These are phyloP conservation scores for Lichtheimia hyalospora DNA, from an alignment of 371 early-diverging fungal species.

Conservation along the genomic window DNA sequence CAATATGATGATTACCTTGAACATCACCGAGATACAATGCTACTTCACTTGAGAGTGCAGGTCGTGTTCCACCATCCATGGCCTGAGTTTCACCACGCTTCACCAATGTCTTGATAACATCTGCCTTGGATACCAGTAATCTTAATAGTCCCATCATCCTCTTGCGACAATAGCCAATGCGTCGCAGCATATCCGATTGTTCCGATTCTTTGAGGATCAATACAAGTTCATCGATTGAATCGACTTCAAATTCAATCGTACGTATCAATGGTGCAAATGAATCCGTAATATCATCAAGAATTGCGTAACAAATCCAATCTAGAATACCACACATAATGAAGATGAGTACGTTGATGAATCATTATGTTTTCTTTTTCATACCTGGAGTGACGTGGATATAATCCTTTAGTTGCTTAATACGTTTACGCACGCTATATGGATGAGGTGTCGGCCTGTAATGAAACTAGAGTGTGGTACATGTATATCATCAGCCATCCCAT, in stretches of 20 bases:
- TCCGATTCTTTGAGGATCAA: conserved; percentile 87
- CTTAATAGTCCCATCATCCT: conserved; percentile 76
- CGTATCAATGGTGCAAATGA: conserved; percentile 78
- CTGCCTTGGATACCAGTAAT: conserved; percentile 75
- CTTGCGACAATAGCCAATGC: conserved; percentile 85
- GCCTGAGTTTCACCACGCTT: conserved; percentile 69
- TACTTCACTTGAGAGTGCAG: conserved; percentile 61
- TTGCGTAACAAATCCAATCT: conserved; percentile 90
- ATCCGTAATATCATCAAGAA: conserved; percentile 86
- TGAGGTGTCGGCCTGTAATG: conserved; percentile 74
- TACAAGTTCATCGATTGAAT: conserved; percentile 89
- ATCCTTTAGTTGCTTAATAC: conserved; percentile 72
- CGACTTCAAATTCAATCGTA: conserved; percentile 86
- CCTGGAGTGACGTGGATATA: conserved; percentile 66
- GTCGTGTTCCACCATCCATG: conserved; percentile 30
- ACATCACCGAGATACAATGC: conserved; percentile 90
- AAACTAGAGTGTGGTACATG: conserved; percentile 41
- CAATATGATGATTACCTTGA: conserved; percentile 50
- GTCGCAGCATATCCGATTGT: conserved; percentile 83
- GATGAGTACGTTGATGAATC: conserved; percentile 3
- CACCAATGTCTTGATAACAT: conserved; percentile 77
- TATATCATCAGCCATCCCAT: too few species aligned
- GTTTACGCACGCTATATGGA: conserved; percentile 69
- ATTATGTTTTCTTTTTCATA: conserved; percentile 18
- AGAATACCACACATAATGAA: too few species aligned